Percentiles rank a stretch among this genome's conserved stretches.
phyloP scores from a whole-genome alignment of 495 filamentous ascomycete genomes.

The Talaromyces proteolyticus region DNA sequence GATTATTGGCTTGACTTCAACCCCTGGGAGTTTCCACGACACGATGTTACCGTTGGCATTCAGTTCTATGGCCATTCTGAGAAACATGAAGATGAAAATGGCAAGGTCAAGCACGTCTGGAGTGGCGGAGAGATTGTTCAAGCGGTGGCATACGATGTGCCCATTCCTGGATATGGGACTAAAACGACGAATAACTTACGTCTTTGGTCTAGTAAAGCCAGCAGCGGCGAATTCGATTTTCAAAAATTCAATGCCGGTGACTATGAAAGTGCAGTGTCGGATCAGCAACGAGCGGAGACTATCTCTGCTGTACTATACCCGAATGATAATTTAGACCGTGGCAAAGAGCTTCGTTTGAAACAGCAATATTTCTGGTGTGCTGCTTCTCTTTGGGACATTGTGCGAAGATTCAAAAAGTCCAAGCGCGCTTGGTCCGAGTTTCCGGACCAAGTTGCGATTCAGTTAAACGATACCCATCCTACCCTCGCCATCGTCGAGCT shows the following conservation, averaged over 20 bases:
- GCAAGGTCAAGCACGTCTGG: constrained; percentile 69
- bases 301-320: constrained; percentile 97
- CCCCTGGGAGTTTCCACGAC: constrained; percentile 96
- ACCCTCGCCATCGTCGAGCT: constrained; percentile 94
- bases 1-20: constrained; percentile 99
- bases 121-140: constrained; percentile 90
- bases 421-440: constrained; percentile 88
- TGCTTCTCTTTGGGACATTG: constrained; percentile 90
- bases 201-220: constrained; percentile 94
- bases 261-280: constrained; percentile 93
- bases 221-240: constrained; percentile 97
- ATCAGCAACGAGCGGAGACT: constrained; percentile 93
- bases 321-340: constrained; percentile 93
- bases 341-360: constrained; percentile 95
- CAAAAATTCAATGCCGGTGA: constrained; percentile 99
- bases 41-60: constrained; percentile 91
- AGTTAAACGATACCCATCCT: constrained; percentile 97
- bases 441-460: constrained; percentile 91
- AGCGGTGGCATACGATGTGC: constrained; percentile 92
- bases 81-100: constrained; percentile 67
- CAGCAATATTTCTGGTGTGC: constrained; percentile 99
- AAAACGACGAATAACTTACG: constrained; percentile 93
- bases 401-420: constrained; percentile 96
- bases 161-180: constrained; percentile 86
- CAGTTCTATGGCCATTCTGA: constrained; percentile 88